Conservation (phyloP, 257 asterid genomes). For the Avicennia marina region DNA sequence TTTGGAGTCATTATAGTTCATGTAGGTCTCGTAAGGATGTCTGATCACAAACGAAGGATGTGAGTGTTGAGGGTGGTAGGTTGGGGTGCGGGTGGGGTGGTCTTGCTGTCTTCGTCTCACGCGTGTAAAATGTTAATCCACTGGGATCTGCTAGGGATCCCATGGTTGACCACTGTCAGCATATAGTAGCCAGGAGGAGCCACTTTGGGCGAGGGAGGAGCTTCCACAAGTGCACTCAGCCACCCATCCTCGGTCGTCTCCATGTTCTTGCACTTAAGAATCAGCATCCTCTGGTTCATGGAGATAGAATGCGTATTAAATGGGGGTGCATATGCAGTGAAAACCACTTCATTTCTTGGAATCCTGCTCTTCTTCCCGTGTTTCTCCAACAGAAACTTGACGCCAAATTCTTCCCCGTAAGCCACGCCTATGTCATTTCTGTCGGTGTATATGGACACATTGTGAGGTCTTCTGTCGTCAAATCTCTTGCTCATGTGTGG, state of each 20-base stretch:
- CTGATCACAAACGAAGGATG: neutral
- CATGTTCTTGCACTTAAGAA: slow-evolving; percentile 33
- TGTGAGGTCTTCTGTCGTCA: slow-evolving; percentile 35
- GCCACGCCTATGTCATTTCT: slow-evolving; percentile 23
- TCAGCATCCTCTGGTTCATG: slow-evolving; percentile 65
- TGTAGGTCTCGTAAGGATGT: neutral
- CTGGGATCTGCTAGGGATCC: slow-evolving; percentile 50
- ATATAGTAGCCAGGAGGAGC: slow-evolving; percentile 71
- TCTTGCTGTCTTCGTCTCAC: neutral
- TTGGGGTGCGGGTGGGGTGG: neutral
- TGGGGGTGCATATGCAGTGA: slow-evolving; percentile 49
- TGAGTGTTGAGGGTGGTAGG: neutral
- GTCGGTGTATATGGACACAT: slow-evolving; percentile 24
- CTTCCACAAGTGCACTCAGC: slow-evolving; percentile 43
- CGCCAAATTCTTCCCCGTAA: slow-evolving; percentile 34
- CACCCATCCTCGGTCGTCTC: slow-evolving; percentile 25
- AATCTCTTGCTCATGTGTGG: slow-evolving; percentile 32
- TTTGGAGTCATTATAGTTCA: neutral
- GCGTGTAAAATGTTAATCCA: slow-evolving; percentile 38
- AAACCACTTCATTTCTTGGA: slow-evolving; percentile 15
- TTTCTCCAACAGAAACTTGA: slow-evolving; percentile 24
- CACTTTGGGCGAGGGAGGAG: slow-evolving; percentile 52
- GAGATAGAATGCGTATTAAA: slow-evolving; percentile 58
- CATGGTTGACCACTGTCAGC: slow-evolving; percentile 51
- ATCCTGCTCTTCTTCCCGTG: neutral